Evolutionary conservation across 1,284 basidiomycete genomes (phyloP), one percentile per base, ranked within the genome.

Genomic region (Stereum hirsutum): DNA sequence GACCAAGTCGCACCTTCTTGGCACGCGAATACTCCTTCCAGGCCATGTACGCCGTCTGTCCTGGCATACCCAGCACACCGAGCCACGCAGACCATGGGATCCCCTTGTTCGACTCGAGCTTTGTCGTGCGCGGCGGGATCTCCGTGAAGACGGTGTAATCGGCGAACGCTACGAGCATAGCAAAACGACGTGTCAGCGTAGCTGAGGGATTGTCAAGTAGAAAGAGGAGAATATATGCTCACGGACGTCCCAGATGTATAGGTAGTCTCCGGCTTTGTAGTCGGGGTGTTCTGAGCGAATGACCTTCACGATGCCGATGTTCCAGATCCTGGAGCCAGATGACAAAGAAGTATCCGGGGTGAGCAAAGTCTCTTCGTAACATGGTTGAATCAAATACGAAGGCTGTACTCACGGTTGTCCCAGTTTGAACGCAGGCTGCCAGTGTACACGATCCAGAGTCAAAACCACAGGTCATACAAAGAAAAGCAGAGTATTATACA

Each of bases 61-160:
- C 62, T 17, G 68, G 59, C 64, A 69, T 62, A 7, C 77, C 76
- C 0, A 65, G 54, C 0, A 62, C 66, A 4, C 74, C 73, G n/a
- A 74, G 45, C 52, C 69, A 78, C 4, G 62, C 60, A 0, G 66
- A 64, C 64, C 61, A 71, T 0, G 72, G 66, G 14, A 78, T 49
- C 0, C 44, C 43, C 67, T 63, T 39, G 70, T 60, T 10, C n/a
- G n/a, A n/a, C n/a, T n/a, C n/a, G n/a, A n/a, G n/a, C n/a, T n/a
- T n/a, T n/a, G n/a, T n/a, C n/a, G n/a, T n/a, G n/a, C n/a, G n/a
- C n/a, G n/a, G n/a, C n/a, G n/a, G n/a, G n/a, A n/a, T n/a, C n/a
- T n/a, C n/a, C n/a, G n/a, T n/a, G n/a, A n/a, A n/a, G n/a, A n/a
- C n/a, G n/a, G n/a, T n/a, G n/a, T n/a, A n/a, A n/a, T n/a, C n/a